These are phyloP conservation scores for Aspergillus jensenii DNA, from an alignment of 2,329 filamentous ascomycete genomes.

Conservation along the genomic window DNA sequence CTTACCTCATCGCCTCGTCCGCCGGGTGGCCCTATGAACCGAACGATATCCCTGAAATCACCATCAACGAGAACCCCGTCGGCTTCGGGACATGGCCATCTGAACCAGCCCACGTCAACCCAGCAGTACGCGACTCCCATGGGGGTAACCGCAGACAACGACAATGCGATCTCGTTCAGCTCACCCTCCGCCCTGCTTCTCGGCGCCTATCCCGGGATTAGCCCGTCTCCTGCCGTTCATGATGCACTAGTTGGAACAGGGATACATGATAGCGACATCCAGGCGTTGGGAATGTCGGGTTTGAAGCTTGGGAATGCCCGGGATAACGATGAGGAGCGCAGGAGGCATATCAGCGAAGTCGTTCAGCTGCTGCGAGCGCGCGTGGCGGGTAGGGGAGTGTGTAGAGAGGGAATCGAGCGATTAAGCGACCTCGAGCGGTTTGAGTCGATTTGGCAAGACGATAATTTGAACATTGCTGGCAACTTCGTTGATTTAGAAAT, in stretches of 20 bases:
- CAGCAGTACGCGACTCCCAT: conserved; percentile 47
- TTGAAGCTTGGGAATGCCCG: conserved; percentile 37
- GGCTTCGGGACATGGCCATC: conserved; percentile 36
- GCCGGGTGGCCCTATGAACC: conserved; percentile 39
- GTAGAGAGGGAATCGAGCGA: conserved; percentile 44
- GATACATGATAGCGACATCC: conserved; percentile 41
- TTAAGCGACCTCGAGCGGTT: conserved; percentile 45
- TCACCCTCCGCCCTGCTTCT: conserved; percentile 47
- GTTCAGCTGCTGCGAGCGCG: conserved; percentile 40
- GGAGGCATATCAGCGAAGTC: conserved; percentile 42
- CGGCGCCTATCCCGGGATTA: conserved; percentile 43
- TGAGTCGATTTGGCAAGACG: conserved; percentile 48
- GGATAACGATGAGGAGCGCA: conserved; percentile 44
- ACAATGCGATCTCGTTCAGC: conserved; percentile 45
- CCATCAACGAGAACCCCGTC: conserved; percentile 47
- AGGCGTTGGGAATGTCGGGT: conserved; percentile 39
- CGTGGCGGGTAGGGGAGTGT: conserved; percentile 44
- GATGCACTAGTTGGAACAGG: conserved; percentile 36
- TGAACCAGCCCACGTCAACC: conserved; percentile 36
- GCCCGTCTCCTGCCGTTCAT: conserved; percentile 39
- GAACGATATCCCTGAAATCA: conserved; percentile 45
- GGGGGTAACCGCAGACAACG: conserved; percentile 34
- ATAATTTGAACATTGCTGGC: conserved; percentile 47
- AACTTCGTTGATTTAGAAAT: conserved; percentile 49
- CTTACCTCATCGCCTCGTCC: conserved; percentile 46